Conservation (phyloP, 495 filamentous ascomycete genomes). For the Aspergillus funiculosus region DNA sequence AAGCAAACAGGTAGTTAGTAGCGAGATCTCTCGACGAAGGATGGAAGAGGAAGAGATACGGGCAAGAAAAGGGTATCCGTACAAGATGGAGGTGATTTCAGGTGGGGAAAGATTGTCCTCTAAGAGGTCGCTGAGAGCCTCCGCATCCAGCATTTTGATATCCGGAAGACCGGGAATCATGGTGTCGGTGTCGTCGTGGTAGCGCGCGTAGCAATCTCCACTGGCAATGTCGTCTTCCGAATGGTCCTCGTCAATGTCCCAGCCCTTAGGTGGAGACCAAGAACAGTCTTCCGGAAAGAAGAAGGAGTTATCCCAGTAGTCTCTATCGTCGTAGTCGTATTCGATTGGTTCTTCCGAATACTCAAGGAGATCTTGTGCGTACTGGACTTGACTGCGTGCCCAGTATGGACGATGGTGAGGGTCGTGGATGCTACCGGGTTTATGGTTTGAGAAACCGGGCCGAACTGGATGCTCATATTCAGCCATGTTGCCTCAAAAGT, state of each 20-base stretch:
- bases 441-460: conserved; percentile 10
- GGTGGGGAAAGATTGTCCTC: conserved; percentile 46
- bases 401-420: conserved; percentile 36
- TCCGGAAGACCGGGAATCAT: conserved; percentile 47
- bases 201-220: conserved; percentile 11
- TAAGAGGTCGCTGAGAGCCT: conserved; percentile 42
- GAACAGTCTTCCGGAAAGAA: conserved; percentile 47
- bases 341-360: conserved; percentile 42
- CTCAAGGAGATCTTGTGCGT: conserved; percentile 39
- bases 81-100: conserved; percentile 46
- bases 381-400: conserved; percentile 36
- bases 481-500: conserved; percentile 19
- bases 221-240: conserved; percentile 15
- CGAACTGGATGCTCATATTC: conserved; percentile 24
- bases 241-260: conserved; percentile 21
- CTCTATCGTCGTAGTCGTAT: conserved; percentile 45
- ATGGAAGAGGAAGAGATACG: not conserved
- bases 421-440: conserved; percentile 12
- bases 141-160: conserved; percentile 46
- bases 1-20: not conserved
- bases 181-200: conserved; percentile 22
- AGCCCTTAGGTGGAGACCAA: conserved; percentile 36
- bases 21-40: not conserved
- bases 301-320: conserved; percentile 43
- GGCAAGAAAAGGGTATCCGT: conserved; percentile 5